Evolutionary conservation across 2,329 filamentous ascomycete genomes (phyloP).

Genomic region (Epichloe glyceriae): DNA sequence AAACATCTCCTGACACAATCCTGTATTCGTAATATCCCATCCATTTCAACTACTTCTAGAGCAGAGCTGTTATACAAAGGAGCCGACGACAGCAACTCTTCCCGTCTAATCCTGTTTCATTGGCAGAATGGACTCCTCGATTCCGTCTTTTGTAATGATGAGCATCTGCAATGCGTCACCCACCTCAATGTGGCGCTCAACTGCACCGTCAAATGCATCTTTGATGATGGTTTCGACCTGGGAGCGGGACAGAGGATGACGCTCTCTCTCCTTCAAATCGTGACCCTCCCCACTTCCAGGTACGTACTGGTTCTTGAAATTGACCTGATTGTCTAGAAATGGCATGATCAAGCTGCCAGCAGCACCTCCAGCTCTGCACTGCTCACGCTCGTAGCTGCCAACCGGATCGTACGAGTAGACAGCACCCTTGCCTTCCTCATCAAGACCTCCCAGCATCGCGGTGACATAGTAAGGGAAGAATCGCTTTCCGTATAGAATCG

Average conservation of each 20-base stretch:
- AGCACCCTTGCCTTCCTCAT: conserved; percentile 87
- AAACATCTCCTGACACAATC: neutral
- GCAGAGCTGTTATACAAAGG: conserved; percentile 5
- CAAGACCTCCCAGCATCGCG: conserved; percentile 84
- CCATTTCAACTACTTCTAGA: conserved; percentile 3
- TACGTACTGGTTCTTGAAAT: conserved; percentile 97
- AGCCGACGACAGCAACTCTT: neutral
- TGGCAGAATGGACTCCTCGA: conserved; percentile 70
- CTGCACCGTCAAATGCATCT: conserved; percentile 95
- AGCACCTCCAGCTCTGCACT: conserved; percentile 86
- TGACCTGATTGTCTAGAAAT: conserved; percentile 98
- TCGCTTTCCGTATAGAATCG: conserved; percentile 91
- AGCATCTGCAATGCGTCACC: conserved; percentile 94
- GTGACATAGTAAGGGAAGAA: conserved; percentile 99
- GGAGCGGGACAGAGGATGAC: conserved; percentile 54
- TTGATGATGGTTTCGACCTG: conserved; percentile 81
- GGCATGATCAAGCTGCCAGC: conserved; percentile 95
- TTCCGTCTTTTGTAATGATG: conserved; percentile 76
- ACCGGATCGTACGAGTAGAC: conserved; percentile 97
- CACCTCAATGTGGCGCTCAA: conserved; percentile 98
- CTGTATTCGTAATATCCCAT: neutral
- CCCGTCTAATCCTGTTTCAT: conserved; percentile 76
- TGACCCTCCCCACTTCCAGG: conserved; percentile 77
- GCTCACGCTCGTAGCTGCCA: conserved; percentile 92
- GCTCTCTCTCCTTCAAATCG: conserved; percentile 58